Evolutionary conservation across 1,139 yeast genomes (phyloP).

Genomic region (Blastobotrys illinoisensis): DNA sequence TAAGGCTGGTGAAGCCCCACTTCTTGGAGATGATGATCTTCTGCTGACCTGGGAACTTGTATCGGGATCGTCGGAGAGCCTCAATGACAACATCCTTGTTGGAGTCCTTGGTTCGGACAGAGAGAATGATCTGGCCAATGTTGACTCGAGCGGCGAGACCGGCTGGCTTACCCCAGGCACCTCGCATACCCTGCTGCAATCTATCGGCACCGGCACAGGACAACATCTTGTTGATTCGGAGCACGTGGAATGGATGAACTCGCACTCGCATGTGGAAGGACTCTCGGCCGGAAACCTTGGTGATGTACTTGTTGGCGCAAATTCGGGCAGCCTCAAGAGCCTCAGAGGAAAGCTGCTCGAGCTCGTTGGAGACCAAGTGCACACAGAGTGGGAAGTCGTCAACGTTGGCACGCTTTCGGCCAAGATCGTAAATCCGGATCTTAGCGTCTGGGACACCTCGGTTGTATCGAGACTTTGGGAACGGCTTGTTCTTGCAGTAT

Average conservation of each 20-base stretch:
- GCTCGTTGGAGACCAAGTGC: slow-evolving; percentile 98
- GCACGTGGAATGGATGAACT: slow-evolving; percentile 99
- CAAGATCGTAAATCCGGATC: slow-evolving; percentile 98
- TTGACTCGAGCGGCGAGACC: slow-evolving; percentile 99
- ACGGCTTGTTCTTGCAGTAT: slow-evolving; percentile 99
- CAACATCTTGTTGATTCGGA: slow-evolving; percentile 99
- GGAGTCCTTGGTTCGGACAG: slow-evolving; percentile 97
- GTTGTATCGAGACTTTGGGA: slow-evolving; percentile 99
- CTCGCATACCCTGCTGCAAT: slow-evolving; percentile 99
- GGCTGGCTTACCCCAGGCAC: slow-evolving; percentile 99
- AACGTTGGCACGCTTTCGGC: slow-evolving; percentile 99
- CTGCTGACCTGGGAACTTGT: slow-evolving; percentile 99
- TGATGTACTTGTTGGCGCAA: slow-evolving; percentile 99
- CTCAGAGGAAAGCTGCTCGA: slow-evolving; percentile 98
- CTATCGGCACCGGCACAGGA: slow-evolving; percentile 99
- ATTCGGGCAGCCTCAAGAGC: slow-evolving; percentile 99
- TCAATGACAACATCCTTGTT: slow-evolving; percentile 97
- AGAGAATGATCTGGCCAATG: slow-evolving; percentile 97
- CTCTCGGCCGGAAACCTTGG: slow-evolving; percentile 97
- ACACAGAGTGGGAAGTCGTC: slow-evolving; percentile 99
- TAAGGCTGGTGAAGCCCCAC: slow-evolving; percentile 99
- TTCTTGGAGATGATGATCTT: slow-evolving; percentile 98
- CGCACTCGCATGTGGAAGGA: slow-evolving; percentile 99
- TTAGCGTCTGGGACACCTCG: slow-evolving; percentile 99
- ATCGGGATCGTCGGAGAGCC: slow-evolving; percentile 99